Base-by-base conservation (phyloP, 164 flowering plant genomes). In the Dillenia suffruticosa region DNA sequence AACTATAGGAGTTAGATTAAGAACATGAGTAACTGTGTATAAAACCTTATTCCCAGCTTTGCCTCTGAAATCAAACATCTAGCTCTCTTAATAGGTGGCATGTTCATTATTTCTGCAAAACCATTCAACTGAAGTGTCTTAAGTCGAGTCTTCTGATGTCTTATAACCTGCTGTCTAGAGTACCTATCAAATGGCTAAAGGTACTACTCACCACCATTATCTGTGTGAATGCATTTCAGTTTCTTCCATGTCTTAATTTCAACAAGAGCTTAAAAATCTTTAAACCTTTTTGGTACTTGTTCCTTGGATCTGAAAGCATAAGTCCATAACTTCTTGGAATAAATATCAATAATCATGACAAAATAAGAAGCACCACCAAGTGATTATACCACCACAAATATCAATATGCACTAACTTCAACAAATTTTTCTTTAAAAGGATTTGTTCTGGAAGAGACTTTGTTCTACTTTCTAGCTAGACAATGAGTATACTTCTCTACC, bases 161-260 rank as follows among this genome's bases (percentile, higher is more conserved):
- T 8, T 6, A 71, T 66, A 0, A 52, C 57, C 16, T 66, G 54
- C 11, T 0, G 9, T 46, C 17, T 44, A 22, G 51, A 71, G 16
- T 64, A 70, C 2, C 40, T 46, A 0, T 66, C 49, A 46, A 71
- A 61, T 9, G 70, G 55, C 6, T 70, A 66, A 5, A 12, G 12
- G 32, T 71, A 66, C n/a, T n/a, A n/a, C 32, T 71, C 63, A 11
- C 66, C 63, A 9, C 70, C 70, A 49, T 66, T 66, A 26, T 71
- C 57, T 2, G 66, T 6, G 9, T 67, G 17, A 11, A 70, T 9
- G 22, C 66, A 66, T 14, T 57, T 62, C 8, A 70, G 14, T 13
- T 47, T 17, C 13, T 2, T n/a, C 49, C 5, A 24, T 46, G 57
- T 70, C 26, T 66, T 51, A 40, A 65, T 61, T 49, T 64, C 63